Base-by-base conservation (phyloP, 768 basidiomycete genomes). In the Mycena alexandri region DNA sequence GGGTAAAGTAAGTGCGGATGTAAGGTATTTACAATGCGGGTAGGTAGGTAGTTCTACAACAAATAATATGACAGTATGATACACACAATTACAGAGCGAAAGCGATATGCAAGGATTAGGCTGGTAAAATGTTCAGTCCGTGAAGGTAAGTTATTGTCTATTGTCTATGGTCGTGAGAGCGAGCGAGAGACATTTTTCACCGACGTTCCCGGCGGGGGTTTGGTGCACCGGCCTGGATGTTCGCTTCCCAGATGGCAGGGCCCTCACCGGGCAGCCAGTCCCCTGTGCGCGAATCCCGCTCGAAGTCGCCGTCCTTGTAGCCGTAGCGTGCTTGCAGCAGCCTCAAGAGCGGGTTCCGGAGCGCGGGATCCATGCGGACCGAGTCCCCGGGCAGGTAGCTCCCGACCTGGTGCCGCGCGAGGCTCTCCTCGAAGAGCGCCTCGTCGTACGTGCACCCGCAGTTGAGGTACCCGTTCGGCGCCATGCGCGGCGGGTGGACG, bases 221-320 rank as follows among this genome's bases (percentile, higher is more conserved):
- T 43, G 82, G 79, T 48, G 77, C 61, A 53, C 78, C 81, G 47
- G 83, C 75, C 51, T 81, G 80, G 34, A 80, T 83, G 74, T 86
- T 87, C 56, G 85, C 84, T 71, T 93, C 90, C 92, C 93, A 94
- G 22, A 75, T 60, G 21, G 75, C 74, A 47, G 86, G 87, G 14
- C 89, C 89, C 75, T 95, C 91, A 33, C 86, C 89, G 16, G 86
- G 85, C 17, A 83, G 47, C 94, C 94, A 95, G 38, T 85, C 83
- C 14, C 90, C 90, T 0, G 88, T 86, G 46, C 76, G 64, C 0
- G 89, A 78, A 69, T 93, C 86, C 53, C 90, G 86, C 72, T 95
- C 94, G 71, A 95, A 95, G 74, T 95, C 93, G 1, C 93, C 93
- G 76, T 95, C 93, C 61, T 86, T 86, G 78, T 95, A 95, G 29